A percentile compares a stretch with the other conserved stretches of the same genome.
Conservation (phyloP, 768 basidiomycete genomes). For the Rhodotorula taiwanensis region DNA sequence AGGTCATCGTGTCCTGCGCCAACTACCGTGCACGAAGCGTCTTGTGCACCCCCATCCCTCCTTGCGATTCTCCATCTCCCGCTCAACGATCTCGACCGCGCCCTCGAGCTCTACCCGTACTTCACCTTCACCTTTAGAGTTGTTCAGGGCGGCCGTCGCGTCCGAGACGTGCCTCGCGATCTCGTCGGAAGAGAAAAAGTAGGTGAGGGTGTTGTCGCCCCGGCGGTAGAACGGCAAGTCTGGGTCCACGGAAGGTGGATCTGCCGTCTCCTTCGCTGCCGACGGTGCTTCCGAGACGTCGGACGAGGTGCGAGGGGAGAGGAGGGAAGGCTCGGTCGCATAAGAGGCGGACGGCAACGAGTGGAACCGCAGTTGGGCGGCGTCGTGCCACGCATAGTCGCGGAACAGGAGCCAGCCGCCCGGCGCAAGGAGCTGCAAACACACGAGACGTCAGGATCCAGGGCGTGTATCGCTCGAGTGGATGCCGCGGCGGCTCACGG, state of each 20-base stretch:
- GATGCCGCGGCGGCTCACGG: not conserved
- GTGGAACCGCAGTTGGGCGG: slow-evolving; percentile 34
- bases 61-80: slow-evolving; percentile 24
- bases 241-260: too few relatives aligned
- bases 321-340: slow-evolving; percentile 25
- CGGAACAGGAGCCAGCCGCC: slow-evolving; percentile 32
- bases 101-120: slow-evolving; percentile 18
- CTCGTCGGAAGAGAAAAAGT: slow-evolving; percentile 26
- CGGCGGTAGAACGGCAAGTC: slow-evolving; percentile 27
- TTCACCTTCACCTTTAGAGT: not conserved
- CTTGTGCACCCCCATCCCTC: slow-evolving; percentile 27
- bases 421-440: slow-evolving; percentile 21
- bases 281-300: not conserved
- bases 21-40: slow-evolving; percentile 29
- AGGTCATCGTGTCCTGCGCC: slow-evolving; percentile 14
- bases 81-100: slow-evolving; percentile 5
- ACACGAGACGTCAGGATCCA: too few relatives aligned
- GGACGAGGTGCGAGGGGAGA: slow-evolving; percentile 4
- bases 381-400: slow-evolving; percentile 35
- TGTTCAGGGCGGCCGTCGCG: not conserved
- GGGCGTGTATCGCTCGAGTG: not conserved
- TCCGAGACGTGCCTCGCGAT: slow-evolving; percentile 5
- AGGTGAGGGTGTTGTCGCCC: slow-evolving; percentile 33
- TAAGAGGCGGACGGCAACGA: slow-evolving; percentile 26
- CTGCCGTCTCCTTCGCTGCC: not conserved